A percentile compares a stretch with the other conserved stretches of the same genome.
Evolutionary conservation across 2,329 filamentous ascomycete genomes (phyloP).

Genomic region (Penicillium aurantiogriseum): DNA sequence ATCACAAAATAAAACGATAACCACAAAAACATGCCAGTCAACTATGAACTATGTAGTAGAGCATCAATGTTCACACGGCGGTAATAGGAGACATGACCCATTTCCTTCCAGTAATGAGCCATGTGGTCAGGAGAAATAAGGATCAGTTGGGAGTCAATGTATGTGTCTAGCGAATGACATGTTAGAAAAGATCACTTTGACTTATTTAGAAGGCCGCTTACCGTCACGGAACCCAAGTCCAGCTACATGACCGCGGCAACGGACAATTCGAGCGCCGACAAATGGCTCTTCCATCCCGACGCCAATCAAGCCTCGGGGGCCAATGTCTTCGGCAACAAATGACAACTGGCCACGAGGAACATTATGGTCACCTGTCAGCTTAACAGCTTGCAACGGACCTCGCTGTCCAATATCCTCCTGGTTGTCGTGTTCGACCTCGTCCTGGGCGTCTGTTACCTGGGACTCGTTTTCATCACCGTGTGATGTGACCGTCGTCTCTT

Average conservation of each 20-base stretch:
- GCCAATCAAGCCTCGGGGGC: slow-evolving; percentile 61
- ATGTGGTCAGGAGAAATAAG: slow-evolving; percentile 73
- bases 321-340: slow-evolving; percentile 77
- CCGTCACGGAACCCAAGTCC: slow-evolving; percentile 67
- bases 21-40: slow-evolving; percentile 13
- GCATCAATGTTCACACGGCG: slow-evolving; percentile 44
- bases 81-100: slow-evolving; percentile 48
- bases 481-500: slow-evolving; percentile 42
- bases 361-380: slow-evolving; percentile 88
- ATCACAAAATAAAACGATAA: background rate
- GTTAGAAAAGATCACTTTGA: slow-evolving; percentile 1
- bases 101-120: slow-evolving; percentile 76
- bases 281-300: slow-evolving; percentile 67
- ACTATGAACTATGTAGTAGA: slow-evolving; percentile 28
- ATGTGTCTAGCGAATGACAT: slow-evolving; percentile 43
- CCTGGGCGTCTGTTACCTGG: background rate
- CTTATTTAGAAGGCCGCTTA: slow-evolving; percentile 46
- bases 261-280: slow-evolving; percentile 69
- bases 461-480: background rate
- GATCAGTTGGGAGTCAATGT: slow-evolving; percentile 72
- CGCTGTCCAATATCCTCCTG: slow-evolving; percentile 54
- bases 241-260: slow-evolving; percentile 75
- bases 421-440: slow-evolving; percentile 38
- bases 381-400: slow-evolving; percentile 77
- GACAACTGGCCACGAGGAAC: slow-evolving; percentile 82